Conservation (phyloP, 1,284 basidiomycete species). For the Naganishia sp. region DNA sequence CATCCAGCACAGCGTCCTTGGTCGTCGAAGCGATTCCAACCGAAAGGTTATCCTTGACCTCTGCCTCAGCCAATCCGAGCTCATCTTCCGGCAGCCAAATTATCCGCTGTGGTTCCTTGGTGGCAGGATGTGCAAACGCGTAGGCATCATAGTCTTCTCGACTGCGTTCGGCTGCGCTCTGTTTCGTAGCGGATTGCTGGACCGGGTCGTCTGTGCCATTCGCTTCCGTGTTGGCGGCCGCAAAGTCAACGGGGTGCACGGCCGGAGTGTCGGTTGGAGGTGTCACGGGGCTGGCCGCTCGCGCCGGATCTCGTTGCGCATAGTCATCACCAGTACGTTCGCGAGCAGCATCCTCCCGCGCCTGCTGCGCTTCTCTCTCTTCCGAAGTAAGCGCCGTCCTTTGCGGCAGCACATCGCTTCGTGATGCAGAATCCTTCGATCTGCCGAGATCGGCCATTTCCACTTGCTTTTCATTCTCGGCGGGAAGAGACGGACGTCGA, state of each 20-base stretch:
- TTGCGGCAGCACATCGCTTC: background rate
- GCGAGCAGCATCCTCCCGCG: background rate
- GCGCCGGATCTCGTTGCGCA: too few species aligned
- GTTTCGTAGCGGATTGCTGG: slow-evolving; percentile 1
- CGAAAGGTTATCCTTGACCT: slow-evolving; percentile 62
- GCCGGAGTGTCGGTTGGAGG: background rate
- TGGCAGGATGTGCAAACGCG: slow-evolving; percentile 76
- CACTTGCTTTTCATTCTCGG: slow-evolving; percentile 10
- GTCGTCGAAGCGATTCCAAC: slow-evolving; percentile 64
- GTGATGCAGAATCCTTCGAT: background rate
- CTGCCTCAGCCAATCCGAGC: slow-evolving; percentile 66
- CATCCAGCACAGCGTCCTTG: slow-evolving; percentile 65
- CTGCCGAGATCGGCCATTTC: slow-evolving; percentile 17
- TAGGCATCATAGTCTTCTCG: slow-evolving; percentile 33
- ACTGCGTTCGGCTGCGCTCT: slow-evolving; percentile 11
- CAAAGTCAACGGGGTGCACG: slow-evolving; percentile 10
- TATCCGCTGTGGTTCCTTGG: slow-evolving; percentile 68
- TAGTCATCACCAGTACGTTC: background rate
- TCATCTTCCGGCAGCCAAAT: slow-evolving; percentile 79
- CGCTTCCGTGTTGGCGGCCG: background rate
- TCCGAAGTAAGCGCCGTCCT: background rate
- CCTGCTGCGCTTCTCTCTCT: slow-evolving; percentile 22
- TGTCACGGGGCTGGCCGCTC: too few species aligned
- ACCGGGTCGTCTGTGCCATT: background rate
- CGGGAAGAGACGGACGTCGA: slow-evolving; percentile 11